phyloP scores from a whole-genome alignment of 768 basidiomycete genomes.

The Pluteus cervinus region DNA sequence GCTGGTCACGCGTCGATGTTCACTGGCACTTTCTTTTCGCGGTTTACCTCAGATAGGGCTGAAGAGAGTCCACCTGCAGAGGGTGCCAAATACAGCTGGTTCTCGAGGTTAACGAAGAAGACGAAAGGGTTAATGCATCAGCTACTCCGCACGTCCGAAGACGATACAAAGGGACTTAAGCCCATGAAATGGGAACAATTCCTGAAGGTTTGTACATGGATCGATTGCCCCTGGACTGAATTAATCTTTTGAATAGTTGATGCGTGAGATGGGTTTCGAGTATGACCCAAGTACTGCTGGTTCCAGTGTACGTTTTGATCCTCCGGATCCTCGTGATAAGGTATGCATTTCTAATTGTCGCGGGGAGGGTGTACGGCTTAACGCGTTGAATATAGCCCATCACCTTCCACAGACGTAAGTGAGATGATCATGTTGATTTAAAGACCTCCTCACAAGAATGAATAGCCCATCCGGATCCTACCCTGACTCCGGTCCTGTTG shows the following conservation, averaged over 20 bases:
- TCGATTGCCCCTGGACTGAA: no score
- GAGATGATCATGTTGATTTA: constrained; percentile 2
- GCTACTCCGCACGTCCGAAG: constrained; percentile 49
- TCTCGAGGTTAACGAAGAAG: constrained; percentile 53
- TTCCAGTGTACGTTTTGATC: constrained; percentile 78
- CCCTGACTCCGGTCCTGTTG: constrained; percentile 44
- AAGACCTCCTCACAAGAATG: constrained; percentile 5
- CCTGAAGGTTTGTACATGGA: constrained; percentile 54
- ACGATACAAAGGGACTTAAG: constrained; percentile 46
- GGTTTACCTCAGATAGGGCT: constrained; percentile 33
- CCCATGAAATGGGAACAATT: constrained; percentile 80
- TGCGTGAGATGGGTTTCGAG: constrained; percentile 74
- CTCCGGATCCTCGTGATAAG: constrained; percentile 45
- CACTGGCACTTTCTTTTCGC: constrained; percentile 43
- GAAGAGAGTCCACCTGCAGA: constrained; percentile 35
- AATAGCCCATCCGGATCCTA: constrained; percentile 71
- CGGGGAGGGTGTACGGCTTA: background rate
- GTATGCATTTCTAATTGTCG: constrained; percentile 17
- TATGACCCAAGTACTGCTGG: constrained; percentile 74
- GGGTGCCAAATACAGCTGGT: constrained; percentile 47
- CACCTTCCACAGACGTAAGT: constrained; percentile 70
- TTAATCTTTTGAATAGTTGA: constrained; percentile 42
- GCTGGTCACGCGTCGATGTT: constrained; percentile 51
- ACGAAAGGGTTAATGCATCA: constrained; percentile 57
- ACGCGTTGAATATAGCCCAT: constrained; percentile 42